A percentile compares a stretch with the other conserved stretches of the same genome.
phyloP scores from a whole-genome alignment of 73 alveolate species.

The Paramecium sexaurelia region DNA sequence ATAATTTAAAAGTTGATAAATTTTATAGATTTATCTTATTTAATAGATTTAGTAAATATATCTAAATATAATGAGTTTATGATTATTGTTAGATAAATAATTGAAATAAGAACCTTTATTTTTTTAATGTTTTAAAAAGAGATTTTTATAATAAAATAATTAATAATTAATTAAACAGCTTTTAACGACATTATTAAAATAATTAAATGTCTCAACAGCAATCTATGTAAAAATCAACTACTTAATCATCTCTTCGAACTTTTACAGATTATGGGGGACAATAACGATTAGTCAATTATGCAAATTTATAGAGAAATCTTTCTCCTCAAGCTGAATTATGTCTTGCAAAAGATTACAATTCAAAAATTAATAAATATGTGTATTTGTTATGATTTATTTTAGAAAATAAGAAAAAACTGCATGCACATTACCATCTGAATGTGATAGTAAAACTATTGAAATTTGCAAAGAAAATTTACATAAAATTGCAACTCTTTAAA shows the following conservation, averaged over 20 bases:
- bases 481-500: not conserved
- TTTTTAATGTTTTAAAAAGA: too few relatives aligned
- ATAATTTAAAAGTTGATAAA: not conserved
- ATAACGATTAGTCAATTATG: conserved; percentile 1
- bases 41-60: not conserved
- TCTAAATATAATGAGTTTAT: not conserved
- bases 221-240: not conserved
- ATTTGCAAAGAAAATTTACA: conserved; percentile 6
- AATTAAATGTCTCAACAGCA: not conserved
- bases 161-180: not conserved
- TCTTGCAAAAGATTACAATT: conserved; percentile 37
- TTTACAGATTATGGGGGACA: conserved; percentile 12
- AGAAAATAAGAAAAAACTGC: not conserved
- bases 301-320: not conserved
- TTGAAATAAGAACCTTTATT: too few relatives aligned
- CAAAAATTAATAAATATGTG: conserved; percentile 26
- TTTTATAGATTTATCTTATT: not conserved
- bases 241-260: not conserved
- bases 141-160: not conserved
- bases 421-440: not conserved
- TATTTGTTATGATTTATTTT: not conserved
- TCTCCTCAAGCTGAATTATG: conserved; percentile 23
- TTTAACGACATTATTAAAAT: conserved; percentile 1
- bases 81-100: too few relatives aligned
- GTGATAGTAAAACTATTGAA: not conserved